These are phyloP conservation scores for Coffea humblotiana DNA, from an alignment of 305 asterid genomes.

Conservation along the genomic window DNA sequence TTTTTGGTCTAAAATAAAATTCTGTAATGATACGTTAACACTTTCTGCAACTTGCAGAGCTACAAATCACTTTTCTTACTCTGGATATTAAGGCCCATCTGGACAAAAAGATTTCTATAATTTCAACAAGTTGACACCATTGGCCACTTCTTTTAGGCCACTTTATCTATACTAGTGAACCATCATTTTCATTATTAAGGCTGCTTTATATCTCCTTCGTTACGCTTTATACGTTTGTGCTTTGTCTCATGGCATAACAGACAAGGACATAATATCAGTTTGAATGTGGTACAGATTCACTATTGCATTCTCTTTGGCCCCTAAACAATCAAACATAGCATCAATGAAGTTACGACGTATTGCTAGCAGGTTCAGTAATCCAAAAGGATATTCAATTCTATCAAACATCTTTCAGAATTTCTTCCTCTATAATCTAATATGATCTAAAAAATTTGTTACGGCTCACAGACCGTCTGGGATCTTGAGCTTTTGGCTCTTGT, in stretches of 20 bases:
- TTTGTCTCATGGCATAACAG: neutral
- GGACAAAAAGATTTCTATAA: neutral
- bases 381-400: neutral
- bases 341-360: neutral
- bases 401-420: neutral
- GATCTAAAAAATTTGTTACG: conserved; percentile 33
- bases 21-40: neutral
- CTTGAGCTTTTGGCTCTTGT: conserved; percentile 70
- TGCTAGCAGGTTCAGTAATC: neutral
- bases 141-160: neutral
- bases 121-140: neutral
- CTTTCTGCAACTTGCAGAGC: neutral
- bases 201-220: neutral
- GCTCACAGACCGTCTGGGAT: conserved; percentile 43
- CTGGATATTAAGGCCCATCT: neutral
- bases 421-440: conserved; percentile 2
- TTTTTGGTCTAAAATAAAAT: no score
- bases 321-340: neutral
- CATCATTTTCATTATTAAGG: neutral
- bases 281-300: neutral
- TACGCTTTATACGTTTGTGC: neutral
- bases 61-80: neutral
- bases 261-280: neutral
- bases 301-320: neutral
- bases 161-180: neutral